phyloP scores from a whole-genome alignment of 768 basidiomycete species.

The Postia placenta region DNA sequence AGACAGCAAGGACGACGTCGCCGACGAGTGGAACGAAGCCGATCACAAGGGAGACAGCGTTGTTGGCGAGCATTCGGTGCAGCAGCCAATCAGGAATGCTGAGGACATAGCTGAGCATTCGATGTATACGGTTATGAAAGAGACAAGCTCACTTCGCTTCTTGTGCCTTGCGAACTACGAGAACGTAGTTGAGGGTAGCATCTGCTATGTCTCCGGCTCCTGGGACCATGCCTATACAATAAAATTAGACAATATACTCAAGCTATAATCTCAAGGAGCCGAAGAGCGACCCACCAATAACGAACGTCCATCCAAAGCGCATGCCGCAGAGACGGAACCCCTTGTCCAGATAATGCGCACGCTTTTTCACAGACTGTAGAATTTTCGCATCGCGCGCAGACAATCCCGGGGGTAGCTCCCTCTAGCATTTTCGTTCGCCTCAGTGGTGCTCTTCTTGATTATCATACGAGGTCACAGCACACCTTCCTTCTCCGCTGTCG shows the following conservation, averaged over 20 bases:
- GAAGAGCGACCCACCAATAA: slow-evolving; percentile 40
- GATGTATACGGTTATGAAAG: background rate
- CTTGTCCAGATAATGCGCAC: slow-evolving; percentile 86
- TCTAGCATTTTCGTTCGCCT: slow-evolving; percentile 33
- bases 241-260: no score
- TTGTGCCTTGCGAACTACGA: slow-evolving; percentile 71
- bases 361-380: slow-evolving; percentile 63
- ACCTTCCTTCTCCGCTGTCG: slow-evolving; percentile 56
- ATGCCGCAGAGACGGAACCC: slow-evolving; percentile 76
- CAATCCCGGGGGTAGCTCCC: slow-evolving; percentile 69
- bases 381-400: slow-evolving; percentile 71
- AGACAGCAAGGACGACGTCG: slow-evolving; percentile 69
- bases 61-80: slow-evolving; percentile 71
- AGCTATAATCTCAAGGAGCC: background rate
- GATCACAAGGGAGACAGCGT: slow-evolving; percentile 57
- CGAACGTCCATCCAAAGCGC: slow-evolving; percentile 82
- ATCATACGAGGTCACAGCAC: slow-evolving; percentile 7
- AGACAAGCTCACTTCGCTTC: slow-evolving; percentile 48
- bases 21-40: slow-evolving; percentile 71
- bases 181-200: slow-evolving; percentile 60
- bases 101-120: background rate
- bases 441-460: background rate
- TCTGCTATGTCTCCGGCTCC: slow-evolving; percentile 63
- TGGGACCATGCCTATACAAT: slow-evolving; percentile 52
- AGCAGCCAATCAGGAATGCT: slow-evolving; percentile 58